Evolutionary conservation across 2,329 filamentous ascomycete species (phyloP), one percentile per base, ranked within the genome.

Genomic region (Onygenales sp.): DNA sequence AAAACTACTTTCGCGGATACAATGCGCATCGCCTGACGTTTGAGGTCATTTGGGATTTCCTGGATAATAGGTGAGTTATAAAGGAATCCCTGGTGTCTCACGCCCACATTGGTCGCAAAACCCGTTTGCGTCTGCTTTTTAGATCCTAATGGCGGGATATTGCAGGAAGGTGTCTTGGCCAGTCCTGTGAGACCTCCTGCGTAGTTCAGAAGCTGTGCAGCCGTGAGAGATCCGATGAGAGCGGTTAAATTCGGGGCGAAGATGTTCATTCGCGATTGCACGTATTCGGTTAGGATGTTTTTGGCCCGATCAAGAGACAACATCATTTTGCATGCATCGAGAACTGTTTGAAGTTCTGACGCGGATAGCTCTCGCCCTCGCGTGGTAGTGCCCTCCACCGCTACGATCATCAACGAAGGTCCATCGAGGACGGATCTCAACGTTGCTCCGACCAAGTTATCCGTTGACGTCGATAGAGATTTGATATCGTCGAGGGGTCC

Each of bases 181-280:
- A 98, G 79, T 37, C 89, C 89, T 1, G 85, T 87, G 34, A 98
- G 75, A 7, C 93, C 93, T 57, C 93, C 93, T 0, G 90, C 87
- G 55, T 89, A 88, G 70, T 96, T 96, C 63, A 98, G 86, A n/a
- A 98, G 81, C 71, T 97, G 92, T 3, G 93, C 93, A 6, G 93
- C 92, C 2, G 92, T 96, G 14, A 95, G 78, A 0, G 92, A 93
- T 14, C 93, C 93, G 54, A 98, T 87, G 14, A 98, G 80, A 1
- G 84, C 85, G 0, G 93, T 95, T 52, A 97, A 73, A 63, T 98
- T 98, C 0, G 93, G 93, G 4, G 93, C 93, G 66, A 97, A 97
- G 36, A 95, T 78, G 60, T 87, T 93, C 88, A 98, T 97, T 57
- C 93, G 87, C 37, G 92, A 96, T 71, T 96, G 88, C 13, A 98